Evolutionary conservation across 352 stramenopile genomes (phyloP).

Genomic region (Phytophthora cactorum): DNA sequence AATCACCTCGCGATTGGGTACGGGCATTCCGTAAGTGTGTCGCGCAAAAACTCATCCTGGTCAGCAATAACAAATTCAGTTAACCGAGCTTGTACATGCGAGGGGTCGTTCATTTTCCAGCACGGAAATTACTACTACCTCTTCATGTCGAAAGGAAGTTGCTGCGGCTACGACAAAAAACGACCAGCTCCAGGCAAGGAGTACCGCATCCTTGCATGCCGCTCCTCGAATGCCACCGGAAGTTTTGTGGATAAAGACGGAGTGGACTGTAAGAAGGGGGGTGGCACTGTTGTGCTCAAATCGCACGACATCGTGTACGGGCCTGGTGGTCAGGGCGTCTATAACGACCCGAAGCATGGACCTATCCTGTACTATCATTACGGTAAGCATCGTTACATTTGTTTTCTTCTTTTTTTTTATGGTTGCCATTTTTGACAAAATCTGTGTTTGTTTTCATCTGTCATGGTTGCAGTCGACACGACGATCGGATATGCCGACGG

Average conservation of each 20-base stretch:
- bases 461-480: conserved; percentile 40
- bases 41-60: no score
- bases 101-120: conserved; percentile 32
- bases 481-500: conserved; percentile 48
- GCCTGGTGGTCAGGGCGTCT: conserved; percentile 56
- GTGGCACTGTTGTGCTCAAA: conserved; percentile 45
- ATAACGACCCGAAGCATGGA: conserved; percentile 45
- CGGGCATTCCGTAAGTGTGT: no score
- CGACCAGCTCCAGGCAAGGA: conserved; percentile 41
- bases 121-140: conserved; percentile 50
- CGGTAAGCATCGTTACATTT: conserved; percentile 23
- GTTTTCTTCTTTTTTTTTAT: neutral
- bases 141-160: conserved; percentile 53
- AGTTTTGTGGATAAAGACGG: conserved; percentile 48
- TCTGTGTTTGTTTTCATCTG: neutral
- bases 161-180: conserved; percentile 42
- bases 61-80: no score
- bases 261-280: conserved; percentile 36
- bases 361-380: conserved; percentile 67
- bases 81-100: no score
- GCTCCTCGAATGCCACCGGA: no score
- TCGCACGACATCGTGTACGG: no score
- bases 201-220: conserved; percentile 57
- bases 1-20: no score
- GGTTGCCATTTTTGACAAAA: neutral